These are phyloP conservation scores for Pestalotiopsis fici DNA, from an alignment of 2,329 filamentous ascomycete genomes.

Conservation along the genomic window DNA sequence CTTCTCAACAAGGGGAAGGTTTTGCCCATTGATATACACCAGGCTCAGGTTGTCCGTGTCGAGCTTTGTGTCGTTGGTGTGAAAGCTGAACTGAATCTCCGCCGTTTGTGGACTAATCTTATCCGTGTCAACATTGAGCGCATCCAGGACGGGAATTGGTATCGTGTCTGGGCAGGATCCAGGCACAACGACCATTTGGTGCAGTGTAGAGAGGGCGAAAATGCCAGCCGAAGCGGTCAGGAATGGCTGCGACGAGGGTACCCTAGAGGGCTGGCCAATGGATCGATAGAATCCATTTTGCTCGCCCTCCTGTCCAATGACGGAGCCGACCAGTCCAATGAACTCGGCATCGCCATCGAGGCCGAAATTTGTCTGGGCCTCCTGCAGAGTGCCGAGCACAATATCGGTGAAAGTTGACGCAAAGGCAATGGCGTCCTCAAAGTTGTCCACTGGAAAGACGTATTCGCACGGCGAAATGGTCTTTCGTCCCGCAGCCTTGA, in stretches of 20 bases:
- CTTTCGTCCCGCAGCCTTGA: neutral
- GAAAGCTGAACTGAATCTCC: neutral
- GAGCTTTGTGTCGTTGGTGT: neutral
- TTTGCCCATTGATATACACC: conserved; percentile 6
- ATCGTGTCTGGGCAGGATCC: neutral
- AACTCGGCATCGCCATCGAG: conserved; percentile 5
- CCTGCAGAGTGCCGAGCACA: conserved; percentile 4
- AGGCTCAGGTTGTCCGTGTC: neutral
- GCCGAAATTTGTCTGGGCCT: neutral
- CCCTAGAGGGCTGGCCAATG: neutral
- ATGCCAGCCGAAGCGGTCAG: neutral
- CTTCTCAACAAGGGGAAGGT: neutral
- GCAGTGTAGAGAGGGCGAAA: neutral
- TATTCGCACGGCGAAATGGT: conserved; percentile 1
- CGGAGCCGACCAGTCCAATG: neutral
- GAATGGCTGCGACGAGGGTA: conserved; percentile 3
- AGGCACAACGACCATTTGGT: conserved; percentile 2
- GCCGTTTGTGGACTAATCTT: neutral
- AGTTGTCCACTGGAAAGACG: conserved; percentile 1
- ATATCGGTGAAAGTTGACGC: conserved; percentile 3
- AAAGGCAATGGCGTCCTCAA: conserved; percentile 3
- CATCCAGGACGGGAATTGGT: neutral
- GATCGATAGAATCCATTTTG: conserved; percentile 7
- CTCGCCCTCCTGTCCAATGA: conserved; percentile 6
- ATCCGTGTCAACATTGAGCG: neutral